A percentile compares a stretch with the other conserved stretches of the same genome.
phyloP scores from a whole-genome alignment of 768 basidiomycete species.

The Tylopilus rubrobrunneus region DNA sequence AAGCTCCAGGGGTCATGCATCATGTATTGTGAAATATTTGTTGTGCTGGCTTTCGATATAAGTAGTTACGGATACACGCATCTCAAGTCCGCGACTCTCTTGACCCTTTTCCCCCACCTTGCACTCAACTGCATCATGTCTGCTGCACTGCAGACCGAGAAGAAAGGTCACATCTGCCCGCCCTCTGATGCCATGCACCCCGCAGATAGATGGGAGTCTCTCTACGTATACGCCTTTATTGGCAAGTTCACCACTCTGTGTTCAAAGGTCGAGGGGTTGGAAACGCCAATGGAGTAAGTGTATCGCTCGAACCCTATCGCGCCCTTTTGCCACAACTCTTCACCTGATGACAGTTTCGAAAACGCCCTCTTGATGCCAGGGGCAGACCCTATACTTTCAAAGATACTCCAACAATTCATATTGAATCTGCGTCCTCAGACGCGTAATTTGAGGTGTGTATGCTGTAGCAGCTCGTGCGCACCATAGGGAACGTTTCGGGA shows the following conservation, averaged over 20 bases:
- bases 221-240: conserved; percentile 84
- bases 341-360: conserved; percentile 57
- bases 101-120: conserved; percentile 35
- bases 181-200: conserved; percentile 68
- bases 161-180: conserved; percentile 52
- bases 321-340: conserved; percentile 29
- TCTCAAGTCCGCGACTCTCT: conserved; percentile 34
- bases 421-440: conserved; percentile 81
- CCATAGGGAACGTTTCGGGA: conserved; percentile 28
- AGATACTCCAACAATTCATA: conserved; percentile 72
- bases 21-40: conserved; percentile 36
- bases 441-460: conserved; percentile 80
- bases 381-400: conserved; percentile 68
- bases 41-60: conserved; percentile 30
- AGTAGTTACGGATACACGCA: conserved; percentile 34
- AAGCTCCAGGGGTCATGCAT: conserved; percentile 25
- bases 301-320: conserved; percentile 16
- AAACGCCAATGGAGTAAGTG: conserved; percentile 81
- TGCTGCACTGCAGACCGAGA: conserved; percentile 31
- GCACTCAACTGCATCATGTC: conserved; percentile 2
- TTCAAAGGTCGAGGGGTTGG: conserved; percentile 72
- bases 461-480: conserved; percentile 26
- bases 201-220: conserved; percentile 78
- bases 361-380: conserved; percentile 70
- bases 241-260: conserved; percentile 76